Percentiles rank a stretch among this genome's conserved stretches.
phyloP scores from a whole-genome alignment of 345 rosid species.

The Citrus inodora region DNA sequence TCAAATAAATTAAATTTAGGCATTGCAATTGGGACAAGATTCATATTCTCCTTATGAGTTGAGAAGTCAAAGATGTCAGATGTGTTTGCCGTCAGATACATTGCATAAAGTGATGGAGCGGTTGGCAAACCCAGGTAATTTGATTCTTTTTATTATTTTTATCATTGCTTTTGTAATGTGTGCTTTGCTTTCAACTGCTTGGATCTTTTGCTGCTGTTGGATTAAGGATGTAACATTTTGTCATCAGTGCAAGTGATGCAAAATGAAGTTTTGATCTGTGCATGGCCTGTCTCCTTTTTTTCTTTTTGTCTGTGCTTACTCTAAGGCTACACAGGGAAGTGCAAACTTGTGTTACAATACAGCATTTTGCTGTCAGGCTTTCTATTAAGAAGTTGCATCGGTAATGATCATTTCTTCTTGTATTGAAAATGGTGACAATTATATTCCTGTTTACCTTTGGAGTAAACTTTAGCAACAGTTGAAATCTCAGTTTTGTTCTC shows the following conservation, averaged over 20 bases:
- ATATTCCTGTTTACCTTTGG: not conserved
- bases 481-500: not conserved
- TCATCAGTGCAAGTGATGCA: not conserved
- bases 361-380: not conserved
- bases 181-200: not conserved
- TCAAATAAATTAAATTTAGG: constrained; percentile 30
- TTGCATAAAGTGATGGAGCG: constrained; percentile 72
- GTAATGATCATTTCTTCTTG: not conserved
- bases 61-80: constrained; percentile 66
- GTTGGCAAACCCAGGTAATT: constrained; percentile 57
- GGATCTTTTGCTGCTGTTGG: constrained; percentile 1
- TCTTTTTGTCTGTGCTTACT: not conserved
- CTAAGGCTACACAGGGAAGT: not conserved
- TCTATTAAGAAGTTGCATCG: not conserved
- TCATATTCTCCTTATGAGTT: constrained; percentile 40
- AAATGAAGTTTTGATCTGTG: not conserved
- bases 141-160: not conserved
- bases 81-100: constrained; percentile 75
- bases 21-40: constrained; percentile 74
- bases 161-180: not conserved
- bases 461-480: not conserved
- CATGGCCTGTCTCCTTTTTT: not conserved
- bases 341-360: not conserved
- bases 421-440: not conserved
- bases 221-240: not conserved